These are phyloP conservation scores for Macroventuria anomochaeta DNA, from an alignment of 2,329 filamentous ascomycete species.

Conservation along the genomic window DNA sequence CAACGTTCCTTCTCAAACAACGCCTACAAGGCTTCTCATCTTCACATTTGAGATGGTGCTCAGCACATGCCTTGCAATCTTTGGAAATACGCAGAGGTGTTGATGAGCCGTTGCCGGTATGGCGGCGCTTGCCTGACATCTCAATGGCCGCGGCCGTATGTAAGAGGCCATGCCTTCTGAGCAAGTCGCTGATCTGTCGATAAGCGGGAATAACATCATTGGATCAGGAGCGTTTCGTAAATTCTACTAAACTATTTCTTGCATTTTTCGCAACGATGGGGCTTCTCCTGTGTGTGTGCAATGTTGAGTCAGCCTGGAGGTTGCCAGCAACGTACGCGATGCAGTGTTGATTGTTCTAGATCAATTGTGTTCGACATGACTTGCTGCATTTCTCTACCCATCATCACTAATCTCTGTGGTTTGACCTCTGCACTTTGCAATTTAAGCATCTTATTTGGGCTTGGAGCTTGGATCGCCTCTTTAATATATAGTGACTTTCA, in stretches of 20 bases:
- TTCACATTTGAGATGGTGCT: constrained; percentile 57
- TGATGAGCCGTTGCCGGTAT: not conserved
- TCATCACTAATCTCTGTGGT: too few species aligned
- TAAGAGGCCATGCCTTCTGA: not conserved
- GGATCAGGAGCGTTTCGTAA: not conserved
- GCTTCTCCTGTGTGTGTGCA: not conserved
- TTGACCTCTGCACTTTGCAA: too few species aligned
- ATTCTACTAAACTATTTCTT: not conserved
- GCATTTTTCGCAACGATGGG: not conserved
- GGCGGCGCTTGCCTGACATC: not conserved
- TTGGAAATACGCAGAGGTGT: constrained; percentile 29
- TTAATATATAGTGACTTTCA: too few species aligned
- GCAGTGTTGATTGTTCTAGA: too few species aligned
- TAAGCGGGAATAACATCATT: not conserved
- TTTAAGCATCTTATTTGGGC: too few species aligned
- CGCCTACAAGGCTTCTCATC: constrained; percentile 58
- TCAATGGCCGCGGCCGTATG: not conserved
- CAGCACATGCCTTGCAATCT: constrained; percentile 56
- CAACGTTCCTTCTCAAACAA: constrained; percentile 53
- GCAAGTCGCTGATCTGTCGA: not conserved
- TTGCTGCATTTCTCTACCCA: too few species aligned
- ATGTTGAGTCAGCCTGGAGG: not conserved
- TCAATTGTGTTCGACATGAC: too few species aligned
- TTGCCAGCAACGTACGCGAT: not conserved
- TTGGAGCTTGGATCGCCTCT: too few species aligned